Base-by-base conservation (phyloP, 2,329 filamentous ascomycete species). In the Aureobasidium melanogenum region DNA sequence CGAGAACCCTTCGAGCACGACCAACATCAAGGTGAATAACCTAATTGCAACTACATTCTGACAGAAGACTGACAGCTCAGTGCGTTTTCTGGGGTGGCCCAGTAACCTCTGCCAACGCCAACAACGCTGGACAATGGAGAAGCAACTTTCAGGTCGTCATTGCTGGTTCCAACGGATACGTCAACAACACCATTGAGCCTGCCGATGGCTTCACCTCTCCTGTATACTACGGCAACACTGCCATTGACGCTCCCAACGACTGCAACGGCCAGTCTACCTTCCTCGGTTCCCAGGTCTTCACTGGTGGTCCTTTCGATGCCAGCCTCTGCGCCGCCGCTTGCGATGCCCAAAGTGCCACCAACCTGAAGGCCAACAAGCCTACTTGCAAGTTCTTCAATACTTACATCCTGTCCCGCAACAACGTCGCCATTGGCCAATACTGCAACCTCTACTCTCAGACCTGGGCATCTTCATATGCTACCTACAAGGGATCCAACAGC, bases 1-100 rank as follows among this genome's bases (percentile, higher is more conserved):
- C 64, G 58, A 66, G 10, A 69, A 75, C 44, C 74, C 74, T 17
- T 19, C 68, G 1, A 70, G 69, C 22, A 65, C 69, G 17, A 71
- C 69, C n/a, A 70, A 69, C 43, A 64, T 66, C 63, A 73, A 74
- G 46, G 46, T 48, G 24, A 30, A 12, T 47, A 28, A 4, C 10
- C 7, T 2, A 15, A 3, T 3, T 15, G 6, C 24, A 30, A 1
- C 2, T 74, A n/a, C 5, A 9, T 36, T 22, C 17, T 24, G 12
- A 17, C 5, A 36, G 12, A 6, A 12, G 1, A 4, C 24, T 54
- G 14, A 44, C 39, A 51, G 51, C n/a, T 8, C 17, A 51, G 50
- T 66, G 64, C 47, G 63, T 63, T 14, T 66, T 63, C 62, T 66
- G 62, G 59, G 63, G 62, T 41, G 63, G 62, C n/a, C 59, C 64